Base-by-base conservation (phyloP, 371 early-diverging fungal genomes). In the Rhizopus stolonifer region DNA sequence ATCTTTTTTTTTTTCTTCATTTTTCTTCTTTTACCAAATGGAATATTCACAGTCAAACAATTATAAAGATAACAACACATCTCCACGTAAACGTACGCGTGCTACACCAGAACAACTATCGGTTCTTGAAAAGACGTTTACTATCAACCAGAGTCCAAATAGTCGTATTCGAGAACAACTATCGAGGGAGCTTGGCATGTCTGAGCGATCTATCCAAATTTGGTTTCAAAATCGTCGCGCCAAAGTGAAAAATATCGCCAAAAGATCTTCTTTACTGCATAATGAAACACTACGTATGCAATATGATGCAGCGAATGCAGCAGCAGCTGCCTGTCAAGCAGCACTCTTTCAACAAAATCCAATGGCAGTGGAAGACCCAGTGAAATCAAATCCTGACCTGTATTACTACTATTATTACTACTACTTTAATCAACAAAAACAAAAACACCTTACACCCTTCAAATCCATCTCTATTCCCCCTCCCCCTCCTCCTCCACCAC, bases 191-290 rank as follows among this genome's bases (percentile, higher is more conserved):
- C 83, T 96, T 23, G 82, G 84, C 52, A 94, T 96, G 94, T 88
- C 93, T 21, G 84, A 85, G 52, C 81, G 91, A 59, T 84, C 91
- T 8, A 92, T 98, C 45, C 94, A 96, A 70, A 92, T 97, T 51
- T 97, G 99, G 99, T 98, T 98, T 79, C 99, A 98, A 70, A 98
- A 98, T 80, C 81, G 92, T 64, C 82, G 99, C 45, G 94, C 94
- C 10, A 94, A 93, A 69, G 85, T 85, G 11, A 94, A 92, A 71
- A 84, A 72, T 47, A 73, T 68, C 22, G 74, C 72, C 22, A 75
- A 77, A 53, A 55, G 67, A 14, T 55, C 77, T 10, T 62, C 69
- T 38, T 65, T 76, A 24, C 61, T 72, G n/a, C 76, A 77, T 34
- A 71, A 77, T 39, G 79, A 79, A 46, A 72, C 73, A 5, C 39